Conservation (phyloP, 495 filamentous ascomycete genomes). For the Immersiella caudata region DNA sequence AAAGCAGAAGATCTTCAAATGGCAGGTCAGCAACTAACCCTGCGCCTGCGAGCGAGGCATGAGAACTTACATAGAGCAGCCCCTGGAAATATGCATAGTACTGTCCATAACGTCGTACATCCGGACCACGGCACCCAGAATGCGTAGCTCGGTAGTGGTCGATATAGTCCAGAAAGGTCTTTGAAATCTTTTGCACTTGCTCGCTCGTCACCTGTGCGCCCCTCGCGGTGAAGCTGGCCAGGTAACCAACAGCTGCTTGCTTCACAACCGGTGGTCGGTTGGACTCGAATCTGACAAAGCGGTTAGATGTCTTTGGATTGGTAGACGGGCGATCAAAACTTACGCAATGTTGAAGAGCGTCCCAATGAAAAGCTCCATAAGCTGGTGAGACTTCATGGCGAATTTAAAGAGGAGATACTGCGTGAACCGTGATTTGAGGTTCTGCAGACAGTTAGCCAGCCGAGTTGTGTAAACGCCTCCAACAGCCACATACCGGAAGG, state of each 20-base stretch:
- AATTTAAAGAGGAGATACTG: constrained; percentile 80
- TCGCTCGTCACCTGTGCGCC: constrained; percentile 76
- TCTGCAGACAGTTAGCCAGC: constrained; percentile 23
- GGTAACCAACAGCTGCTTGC: constrained; percentile 86
- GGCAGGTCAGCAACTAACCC: constrained; percentile 32
- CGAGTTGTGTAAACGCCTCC: not conserved
- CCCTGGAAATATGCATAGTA: constrained; percentile 93
- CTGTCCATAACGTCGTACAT: constrained; percentile 76
- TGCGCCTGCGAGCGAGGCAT: constrained; percentile 44
- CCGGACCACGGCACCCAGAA: constrained; percentile 72
- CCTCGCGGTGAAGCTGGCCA: constrained; percentile 85
- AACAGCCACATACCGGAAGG: constrained; percentile 68
- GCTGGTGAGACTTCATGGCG: constrained; percentile 70
- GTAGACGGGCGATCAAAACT: not conserved
- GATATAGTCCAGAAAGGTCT: constrained; percentile 72
- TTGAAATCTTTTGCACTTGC: constrained; percentile 75
- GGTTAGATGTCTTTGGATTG: not conserved
- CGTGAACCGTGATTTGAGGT: constrained; percentile 39
- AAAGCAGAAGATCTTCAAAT: constrained; percentile 90
- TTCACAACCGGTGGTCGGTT: constrained; percentile 67
- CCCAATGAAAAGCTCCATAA: constrained; percentile 80
- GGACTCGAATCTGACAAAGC: constrained; percentile 43
- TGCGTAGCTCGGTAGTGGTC: constrained; percentile 64
- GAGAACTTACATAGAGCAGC: constrained; percentile 31
- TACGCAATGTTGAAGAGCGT: constrained; percentile 65